A percentile compares a stretch with the other conserved stretches of the same genome.
Conservation (phyloP, 2,329 filamentous ascomycete genomes). For the Sphaerostilbella broomeana region DNA sequence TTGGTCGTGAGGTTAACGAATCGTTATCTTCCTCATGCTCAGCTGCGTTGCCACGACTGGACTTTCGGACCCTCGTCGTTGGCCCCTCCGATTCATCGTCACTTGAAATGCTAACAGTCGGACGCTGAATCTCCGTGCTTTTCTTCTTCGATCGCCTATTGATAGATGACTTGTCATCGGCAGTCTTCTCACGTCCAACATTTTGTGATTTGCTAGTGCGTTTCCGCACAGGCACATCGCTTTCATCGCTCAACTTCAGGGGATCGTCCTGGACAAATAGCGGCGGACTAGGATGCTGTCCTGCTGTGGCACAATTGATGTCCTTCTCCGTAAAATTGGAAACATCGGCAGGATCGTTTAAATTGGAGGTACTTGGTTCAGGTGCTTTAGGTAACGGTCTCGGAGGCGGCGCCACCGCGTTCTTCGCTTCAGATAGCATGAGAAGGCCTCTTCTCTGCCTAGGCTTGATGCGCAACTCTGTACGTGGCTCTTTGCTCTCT, state of each 20-base stretch:
- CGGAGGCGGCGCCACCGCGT: no score
- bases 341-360: no score
- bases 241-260: constrained; percentile 2
- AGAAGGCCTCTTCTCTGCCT: constrained; percentile 43
- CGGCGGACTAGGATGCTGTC: background rate
- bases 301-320: no score
- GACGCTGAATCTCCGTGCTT: background rate
- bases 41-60: background rate
- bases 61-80: background rate
- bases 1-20: no score
- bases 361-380: no score
- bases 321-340: no score
- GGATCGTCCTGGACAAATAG: background rate
- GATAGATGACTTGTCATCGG: no score
- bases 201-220: background rate
- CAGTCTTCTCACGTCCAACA: no score
- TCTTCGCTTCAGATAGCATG: constrained; percentile 34
- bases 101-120: background rate
- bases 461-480: constrained; percentile 41
- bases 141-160: background rate
- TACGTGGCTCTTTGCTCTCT: constrained; percentile 26
- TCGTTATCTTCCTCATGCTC: no score
- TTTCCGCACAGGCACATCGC: background rate
- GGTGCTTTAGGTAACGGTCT: no score
- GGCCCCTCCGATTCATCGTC: constrained; percentile 11